These are phyloP conservation scores for Grammothele lineata DNA, from an alignment of 768 basidiomycete genomes.

Conservation along the genomic window DNA sequence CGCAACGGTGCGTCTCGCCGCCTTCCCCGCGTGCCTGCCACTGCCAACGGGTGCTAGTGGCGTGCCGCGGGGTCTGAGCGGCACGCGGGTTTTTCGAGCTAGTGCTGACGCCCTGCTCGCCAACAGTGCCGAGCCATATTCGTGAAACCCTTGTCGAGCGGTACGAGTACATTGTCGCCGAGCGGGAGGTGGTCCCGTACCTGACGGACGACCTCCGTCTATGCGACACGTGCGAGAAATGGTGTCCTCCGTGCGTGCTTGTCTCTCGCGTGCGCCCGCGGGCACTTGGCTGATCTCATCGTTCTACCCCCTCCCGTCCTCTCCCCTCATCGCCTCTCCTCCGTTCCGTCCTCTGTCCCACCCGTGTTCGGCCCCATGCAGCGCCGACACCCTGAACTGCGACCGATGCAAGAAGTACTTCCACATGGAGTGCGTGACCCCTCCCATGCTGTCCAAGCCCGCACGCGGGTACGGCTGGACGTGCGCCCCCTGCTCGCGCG, in stretches of 20 bases:
- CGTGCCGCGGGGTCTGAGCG: background rate
- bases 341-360: no score
- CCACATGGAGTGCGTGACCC: constrained; percentile 93
- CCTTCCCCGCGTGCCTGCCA: background rate
- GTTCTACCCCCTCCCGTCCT: constrained; percentile 1
- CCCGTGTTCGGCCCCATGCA: constrained; percentile 32
- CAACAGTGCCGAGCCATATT: constrained; percentile 75
- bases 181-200: constrained; percentile 90
- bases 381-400: constrained; percentile 83
- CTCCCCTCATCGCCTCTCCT: constrained; percentile 8
- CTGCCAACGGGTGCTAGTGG: no score
- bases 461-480: constrained; percentile 98
- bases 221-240: constrained; percentile 81
- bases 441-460: constrained; percentile 86
- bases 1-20: constrained; percentile 70
- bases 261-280: constrained; percentile 6
- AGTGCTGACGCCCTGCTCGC: background rate
- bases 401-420: constrained; percentile 91
- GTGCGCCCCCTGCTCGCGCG: constrained; percentile 86
- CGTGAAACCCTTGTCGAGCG: constrained; percentile 69
- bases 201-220: constrained; percentile 82
- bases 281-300: constrained; percentile 7
- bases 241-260: constrained; percentile 82
- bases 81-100: background rate
- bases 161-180: constrained; percentile 94